Evolutionary conservation across 495 filamentous ascomycete species (phyloP).

Genomic region (Podospora appendiculata): DNA sequence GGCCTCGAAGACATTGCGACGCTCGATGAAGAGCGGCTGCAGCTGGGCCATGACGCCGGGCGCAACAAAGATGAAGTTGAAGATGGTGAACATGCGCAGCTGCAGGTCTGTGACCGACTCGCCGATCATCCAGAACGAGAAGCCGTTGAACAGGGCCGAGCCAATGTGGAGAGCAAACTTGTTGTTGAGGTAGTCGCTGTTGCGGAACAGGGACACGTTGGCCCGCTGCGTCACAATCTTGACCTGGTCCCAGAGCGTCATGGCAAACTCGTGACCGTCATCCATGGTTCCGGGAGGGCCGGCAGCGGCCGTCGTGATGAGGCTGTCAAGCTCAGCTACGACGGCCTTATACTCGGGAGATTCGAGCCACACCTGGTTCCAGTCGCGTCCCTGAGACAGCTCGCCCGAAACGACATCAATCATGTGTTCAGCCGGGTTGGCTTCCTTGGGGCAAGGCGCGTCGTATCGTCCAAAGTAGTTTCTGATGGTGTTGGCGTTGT

Average conservation of each 20-base stretch:
- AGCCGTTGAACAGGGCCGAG: constrained; percentile 59
- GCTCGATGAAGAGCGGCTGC: constrained; percentile 62
- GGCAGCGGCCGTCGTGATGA: constrained; percentile 36
- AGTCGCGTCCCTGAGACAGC: constrained; percentile 54
- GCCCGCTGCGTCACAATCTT: constrained; percentile 43
- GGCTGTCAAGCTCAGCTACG: constrained; percentile 53
- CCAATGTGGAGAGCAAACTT: constrained; percentile 35
- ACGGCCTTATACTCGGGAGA: constrained; percentile 56
- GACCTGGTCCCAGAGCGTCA: constrained; percentile 30
- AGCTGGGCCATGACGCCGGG: constrained; percentile 46
- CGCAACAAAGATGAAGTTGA: constrained; percentile 51
- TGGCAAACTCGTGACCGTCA: constrained; percentile 25
- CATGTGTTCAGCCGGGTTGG: constrained; percentile 79
- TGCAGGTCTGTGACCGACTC: constrained; percentile 60
- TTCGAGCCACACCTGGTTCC: constrained; percentile 67
- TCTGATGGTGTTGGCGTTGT: constrained; percentile 28
- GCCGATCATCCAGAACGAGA: constrained; percentile 65
- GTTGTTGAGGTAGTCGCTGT: constrained; percentile 62
- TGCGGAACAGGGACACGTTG: constrained; percentile 70
- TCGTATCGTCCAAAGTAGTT: constrained; percentile 55
- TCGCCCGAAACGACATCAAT: constrained; percentile 68
- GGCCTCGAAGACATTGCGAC: constrained; percentile 62
- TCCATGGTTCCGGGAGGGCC: constrained; percentile 13
- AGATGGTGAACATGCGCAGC: constrained; percentile 65
- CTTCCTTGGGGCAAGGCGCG: constrained; percentile 54